A percentile compares a stretch with the other conserved stretches of the same genome.
These are phyloP conservation scores for Plasmodium reichenowi DNA, from an alignment of 169 alveolate genomes.

Conservation along the genomic window DNA sequence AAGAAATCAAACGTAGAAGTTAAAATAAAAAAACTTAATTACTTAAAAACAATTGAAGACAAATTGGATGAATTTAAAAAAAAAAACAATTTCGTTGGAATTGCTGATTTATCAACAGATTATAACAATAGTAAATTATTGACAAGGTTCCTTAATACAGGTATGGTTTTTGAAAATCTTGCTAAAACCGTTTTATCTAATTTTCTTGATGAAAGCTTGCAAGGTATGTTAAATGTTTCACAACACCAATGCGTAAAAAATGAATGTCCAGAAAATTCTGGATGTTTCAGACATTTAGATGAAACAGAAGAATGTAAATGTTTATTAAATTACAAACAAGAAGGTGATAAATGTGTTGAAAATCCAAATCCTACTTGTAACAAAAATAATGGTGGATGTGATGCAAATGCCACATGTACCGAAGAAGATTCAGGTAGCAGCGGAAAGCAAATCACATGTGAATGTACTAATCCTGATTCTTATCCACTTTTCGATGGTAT, in stretches of 20 bases:
- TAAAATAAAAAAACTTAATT: not conserved
- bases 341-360: constrained; percentile 13
- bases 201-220: too few relatives aligned
- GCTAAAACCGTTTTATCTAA: too few relatives aligned
- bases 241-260: constrained; percentile 27
- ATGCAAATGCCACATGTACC: constrained; percentile 19
- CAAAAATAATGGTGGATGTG: constrained; percentile 70
- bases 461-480: constrained; percentile 16
- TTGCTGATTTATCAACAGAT: not conserved
- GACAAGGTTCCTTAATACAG: too few relatives aligned
- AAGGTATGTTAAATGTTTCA: not conserved
- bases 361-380: constrained; percentile 29
- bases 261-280: constrained; percentile 22
- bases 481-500: constrained; percentile 22
- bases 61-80: not conserved
- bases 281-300: constrained; percentile 35
- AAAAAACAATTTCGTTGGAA: too few relatives aligned
- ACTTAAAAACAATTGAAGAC: not conserved
- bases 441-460: constrained; percentile 17
- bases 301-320: constrained; percentile 68
- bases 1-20: not conserved
- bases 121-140: too few relatives aligned
- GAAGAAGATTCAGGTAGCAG: not conserved
- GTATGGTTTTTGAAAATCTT: too few relatives aligned
- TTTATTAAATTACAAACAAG: constrained; percentile 22